Conservation (phyloP, 805 yeast genomes). For the Sugiyamaella mastotermitis region DNA sequence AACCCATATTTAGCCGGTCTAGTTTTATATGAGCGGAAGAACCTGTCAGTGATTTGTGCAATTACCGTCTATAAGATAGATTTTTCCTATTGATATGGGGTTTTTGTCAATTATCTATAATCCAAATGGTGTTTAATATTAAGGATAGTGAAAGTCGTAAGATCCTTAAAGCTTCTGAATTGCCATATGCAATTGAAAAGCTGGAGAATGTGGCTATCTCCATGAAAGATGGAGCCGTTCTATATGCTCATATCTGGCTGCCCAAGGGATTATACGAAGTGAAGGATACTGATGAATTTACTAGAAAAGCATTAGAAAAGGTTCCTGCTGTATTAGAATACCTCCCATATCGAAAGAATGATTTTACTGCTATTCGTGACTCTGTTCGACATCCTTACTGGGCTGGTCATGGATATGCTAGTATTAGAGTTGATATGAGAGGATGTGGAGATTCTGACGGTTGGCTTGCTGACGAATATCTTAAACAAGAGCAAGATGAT, state of each 20-base stretch:
- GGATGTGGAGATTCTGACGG: constrained; percentile 42
- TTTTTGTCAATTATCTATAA: no score
- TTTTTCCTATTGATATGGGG: no score
- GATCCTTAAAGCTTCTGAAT: constrained; percentile 1
- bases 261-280: constrained; percentile 32
- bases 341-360: constrained; percentile 42
- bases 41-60: no score
- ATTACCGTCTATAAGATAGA: no score
- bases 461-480: constrained; percentile 36
- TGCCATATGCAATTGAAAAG: constrained; percentile 31
- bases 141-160: no score
- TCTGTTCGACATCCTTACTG: constrained; percentile 41
- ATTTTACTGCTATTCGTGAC: constrained; percentile 41
- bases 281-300: no score
- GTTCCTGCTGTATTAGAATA: constrained; percentile 40
- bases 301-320: no score
- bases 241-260: constrained; percentile 42
- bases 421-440: constrained; percentile 42
- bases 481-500: constrained; percentile 41
- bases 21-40: no score
- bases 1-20: no score
- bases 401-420: constrained; percentile 42
- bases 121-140: no score
- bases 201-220: constrained; percentile 34
- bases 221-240: constrained; percentile 34